phyloP scores from a whole-genome alignment of 352 stramenopile genomes.

The Aphanomyces stellatus region DNA sequence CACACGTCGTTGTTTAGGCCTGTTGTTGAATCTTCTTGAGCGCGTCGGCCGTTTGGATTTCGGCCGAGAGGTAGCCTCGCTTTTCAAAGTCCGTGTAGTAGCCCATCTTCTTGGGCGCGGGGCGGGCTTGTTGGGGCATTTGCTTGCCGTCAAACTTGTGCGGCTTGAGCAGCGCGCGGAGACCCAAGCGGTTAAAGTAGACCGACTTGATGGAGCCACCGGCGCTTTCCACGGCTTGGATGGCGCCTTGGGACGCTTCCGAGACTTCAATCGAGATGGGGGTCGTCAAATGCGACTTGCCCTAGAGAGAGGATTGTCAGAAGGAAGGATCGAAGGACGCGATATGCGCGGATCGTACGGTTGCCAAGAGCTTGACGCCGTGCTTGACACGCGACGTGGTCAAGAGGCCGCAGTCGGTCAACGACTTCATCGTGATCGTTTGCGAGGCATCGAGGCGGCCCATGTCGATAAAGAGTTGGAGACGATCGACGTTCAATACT shows the following conservation, averaged over 20 bases:
- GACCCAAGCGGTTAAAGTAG: conserved; percentile 95
- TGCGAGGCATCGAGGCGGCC: conserved; percentile 86
- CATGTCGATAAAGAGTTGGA: conserved; percentile 97
- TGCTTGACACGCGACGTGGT: conserved; percentile 88
- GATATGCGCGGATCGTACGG: no score
- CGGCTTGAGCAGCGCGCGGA: conserved; percentile 92
- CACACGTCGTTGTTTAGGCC: no score
- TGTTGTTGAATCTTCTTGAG: conserved; percentile 25
- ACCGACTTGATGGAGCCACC: conserved; percentile 94
- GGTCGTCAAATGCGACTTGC: conserved; percentile 77
- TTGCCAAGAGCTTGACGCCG: conserved; percentile 93
- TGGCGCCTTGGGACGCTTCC: conserved; percentile 89
- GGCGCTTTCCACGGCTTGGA: conserved; percentile 89
- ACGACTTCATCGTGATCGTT: conserved; percentile 90
- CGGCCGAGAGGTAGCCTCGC: conserved; percentile 94
- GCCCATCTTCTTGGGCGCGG: conserved; percentile 93
- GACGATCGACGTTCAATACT: conserved; percentile 87
- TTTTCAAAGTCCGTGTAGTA: conserved; percentile 97
- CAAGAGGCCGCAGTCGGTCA: conserved; percentile 85
- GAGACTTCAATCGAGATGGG: conserved; percentile 94
- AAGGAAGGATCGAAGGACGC: background rate
- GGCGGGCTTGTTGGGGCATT: conserved; percentile 89
- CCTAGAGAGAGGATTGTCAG: conserved; percentile 21
- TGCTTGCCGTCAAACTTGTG: conserved; percentile 89
- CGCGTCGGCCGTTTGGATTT: conserved; percentile 91